Evolutionary conservation across 768 basidiomycete genomes (phyloP), one percentile per base, ranked within the genome.

Genomic region (Suillus fuscotomentosus): DNA sequence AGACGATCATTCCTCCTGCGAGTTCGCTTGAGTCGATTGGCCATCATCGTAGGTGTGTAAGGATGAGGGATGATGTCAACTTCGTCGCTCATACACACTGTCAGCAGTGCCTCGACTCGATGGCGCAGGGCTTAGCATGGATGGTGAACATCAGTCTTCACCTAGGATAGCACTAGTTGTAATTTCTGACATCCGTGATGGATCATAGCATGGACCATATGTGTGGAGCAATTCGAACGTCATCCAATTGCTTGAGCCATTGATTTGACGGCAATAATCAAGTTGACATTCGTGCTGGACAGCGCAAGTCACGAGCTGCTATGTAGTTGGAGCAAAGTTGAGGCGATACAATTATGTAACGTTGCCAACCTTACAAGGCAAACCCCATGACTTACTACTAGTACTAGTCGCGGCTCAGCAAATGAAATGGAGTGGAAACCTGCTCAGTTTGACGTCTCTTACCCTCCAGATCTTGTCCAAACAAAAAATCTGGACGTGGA

Each of bases 401-500:
- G 14, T 17, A 42, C 39, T 41, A 42, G 8, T 57, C 5, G 22
- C 11, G 10, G 17, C 57, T 42, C 24, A 27, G 17, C 11, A 20
- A 7, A 31, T 59, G 39, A 27, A 17, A 57, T 57, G 56, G 56
- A 57, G n/a, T 81, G 78, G 81, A 57, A 54, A 11, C 77, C 73
- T 1, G 76, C 78, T 31, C 61, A 68, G 55, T 79, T 74, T 65
- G 67, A 77, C 54, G 38, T 77, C 8, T 66, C 72, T 1, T 55
- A 47, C 8, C 2, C 66, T 3, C 75, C 74, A 0, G 38, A 41
- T 3, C 65, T 62, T 53, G 39, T 70, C 5, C 39, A 59, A 24
- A 2, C 57, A 20, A 1, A 60, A 68, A 10, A 54, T 6, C 70
- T 78, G 20, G 61, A 67, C 6, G 61, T 66, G 2, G 75, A 78